Percentiles rank a stretch among this genome's conserved stretches.
Conservation (phyloP, 768 basidiomycete genomes). For the Infundibulicybe gibba region DNA sequence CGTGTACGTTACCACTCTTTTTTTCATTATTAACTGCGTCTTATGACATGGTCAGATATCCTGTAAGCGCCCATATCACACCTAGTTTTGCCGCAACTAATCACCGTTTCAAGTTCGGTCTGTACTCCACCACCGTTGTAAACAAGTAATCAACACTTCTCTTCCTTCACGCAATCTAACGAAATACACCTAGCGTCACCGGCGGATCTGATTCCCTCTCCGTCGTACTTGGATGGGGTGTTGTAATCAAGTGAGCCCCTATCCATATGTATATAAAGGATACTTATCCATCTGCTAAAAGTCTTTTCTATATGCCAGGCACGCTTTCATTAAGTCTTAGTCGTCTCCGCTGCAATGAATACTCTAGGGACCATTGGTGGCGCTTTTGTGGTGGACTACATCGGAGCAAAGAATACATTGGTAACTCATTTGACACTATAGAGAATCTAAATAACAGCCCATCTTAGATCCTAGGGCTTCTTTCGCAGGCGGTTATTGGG, state of each 20-base stretch:
- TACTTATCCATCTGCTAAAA: conserved; percentile 2
- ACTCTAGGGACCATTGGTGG: conserved; percentile 64
- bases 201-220: conserved; percentile 46
- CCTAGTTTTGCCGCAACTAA: background rate
- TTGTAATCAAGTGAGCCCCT: conserved; percentile 69
- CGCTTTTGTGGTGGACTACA: conserved; percentile 71
- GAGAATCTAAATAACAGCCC: background rate
- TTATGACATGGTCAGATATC: conserved; percentile 38
- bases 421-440: conserved; percentile 23
- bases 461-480: conserved; percentile 57
- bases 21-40: background rate
- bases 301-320: conserved; percentile 39
- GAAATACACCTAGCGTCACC: conserved; percentile 42
- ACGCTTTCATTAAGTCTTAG: background rate
- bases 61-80: conserved; percentile 35
- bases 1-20: conserved; percentile 36
- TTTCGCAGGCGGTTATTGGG: conserved; percentile 68
- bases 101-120: conserved; percentile 50
- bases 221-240: conserved; percentile 78
- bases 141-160: conserved; percentile 37
- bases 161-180: background rate
- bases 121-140: conserved; percentile 77
- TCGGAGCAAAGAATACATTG: conserved; percentile 76
- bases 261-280: background rate
- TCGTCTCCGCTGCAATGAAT: conserved; percentile 21